Evolutionary conservation across 306 rosid species (phyloP), one percentile per base, ranked within the genome.

Genomic region (Phaseolus lunatus): DNA sequence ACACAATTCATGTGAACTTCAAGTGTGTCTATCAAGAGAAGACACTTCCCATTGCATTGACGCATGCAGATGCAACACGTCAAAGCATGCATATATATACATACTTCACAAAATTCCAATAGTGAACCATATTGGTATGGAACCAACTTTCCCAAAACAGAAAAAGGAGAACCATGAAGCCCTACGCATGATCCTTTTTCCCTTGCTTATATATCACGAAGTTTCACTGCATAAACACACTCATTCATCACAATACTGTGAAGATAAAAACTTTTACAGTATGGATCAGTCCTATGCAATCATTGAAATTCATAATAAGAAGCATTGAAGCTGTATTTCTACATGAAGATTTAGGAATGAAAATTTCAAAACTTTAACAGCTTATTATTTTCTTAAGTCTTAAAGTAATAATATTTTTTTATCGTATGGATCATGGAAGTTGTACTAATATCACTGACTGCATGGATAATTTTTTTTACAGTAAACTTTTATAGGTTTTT

Each of bases 171-270:
- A 39, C 27, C 19, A 50, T 62, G 35, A 63, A 70, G 47, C 69
- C 47, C 74, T 44, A 70, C 54, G 37, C 69, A 43, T 53, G 53
- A 37, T 81, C 26, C 63, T 18, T 44, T 44, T 31, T 37, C 48
- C 75, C 37, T 56, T 33, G 31, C 73, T 76, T 67, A 44, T n/a
- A n/a, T 69, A 47, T 70, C 65, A 61, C 64, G 65, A 78, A 79
- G 72, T 70, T 79, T 70, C 83, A 79, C 72, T 70, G 56, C 22
- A 62, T 61, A 54, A 59, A 70, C 39, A 20, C 70, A 69, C 61
- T 69, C 68, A 78, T 62, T 78, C 71, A 58, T 62, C 71, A 75
- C 79, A 62, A 72, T 11, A 72, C 77, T 56, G 67, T 72, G 70
- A 77, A 56, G 70, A 77, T 26, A 56, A 53, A 27, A 77, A 77